A percentile compares a stretch with the other conserved stretches of the same genome.
Conservation (phyloP, 768 basidiomycete genomes). For the Pulveroboletus sp. region DNA sequence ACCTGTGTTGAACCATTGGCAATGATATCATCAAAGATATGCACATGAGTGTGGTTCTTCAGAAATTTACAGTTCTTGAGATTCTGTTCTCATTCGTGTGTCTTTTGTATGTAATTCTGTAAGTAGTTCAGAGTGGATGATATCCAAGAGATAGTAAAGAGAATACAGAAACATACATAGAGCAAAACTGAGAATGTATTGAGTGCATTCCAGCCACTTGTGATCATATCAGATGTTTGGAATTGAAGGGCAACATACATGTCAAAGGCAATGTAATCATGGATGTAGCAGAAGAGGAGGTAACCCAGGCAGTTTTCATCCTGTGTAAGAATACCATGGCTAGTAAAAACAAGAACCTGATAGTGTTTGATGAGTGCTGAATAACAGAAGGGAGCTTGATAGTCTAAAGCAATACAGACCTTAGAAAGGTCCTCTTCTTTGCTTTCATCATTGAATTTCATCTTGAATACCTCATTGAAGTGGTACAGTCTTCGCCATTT, state of each 20-base stretch:
- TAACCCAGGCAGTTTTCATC: background rate
- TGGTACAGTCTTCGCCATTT: background rate
- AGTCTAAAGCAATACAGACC: background rate
- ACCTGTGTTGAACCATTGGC: background rate
- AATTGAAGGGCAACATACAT: background rate
- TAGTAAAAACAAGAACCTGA: background rate
- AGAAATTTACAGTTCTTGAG: background rate
- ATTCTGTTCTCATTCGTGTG: background rate
- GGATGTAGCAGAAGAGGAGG: background rate
- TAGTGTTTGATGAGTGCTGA: background rate
- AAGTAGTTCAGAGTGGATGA: too few species aligned
- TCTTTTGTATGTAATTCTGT: background rate
- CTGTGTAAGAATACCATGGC: background rate
- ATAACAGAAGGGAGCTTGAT: background rate
- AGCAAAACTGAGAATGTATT: background rate
- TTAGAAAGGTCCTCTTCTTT: background rate
- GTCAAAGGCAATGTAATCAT: background rate
- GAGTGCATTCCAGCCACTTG: background rate
- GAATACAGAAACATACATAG: background rate
- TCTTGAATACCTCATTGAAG: background rate
- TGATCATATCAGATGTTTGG: background rate
- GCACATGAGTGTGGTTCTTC: background rate
- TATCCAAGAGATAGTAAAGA: too few species aligned
- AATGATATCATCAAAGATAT: background rate
- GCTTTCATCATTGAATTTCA: background rate